A percentile compares a stretch with the other conserved stretches of the same genome.
phyloP scores from a whole-genome alignment of 2,329 filamentous ascomycete species.

The Grosmannia penicillata region DNA sequence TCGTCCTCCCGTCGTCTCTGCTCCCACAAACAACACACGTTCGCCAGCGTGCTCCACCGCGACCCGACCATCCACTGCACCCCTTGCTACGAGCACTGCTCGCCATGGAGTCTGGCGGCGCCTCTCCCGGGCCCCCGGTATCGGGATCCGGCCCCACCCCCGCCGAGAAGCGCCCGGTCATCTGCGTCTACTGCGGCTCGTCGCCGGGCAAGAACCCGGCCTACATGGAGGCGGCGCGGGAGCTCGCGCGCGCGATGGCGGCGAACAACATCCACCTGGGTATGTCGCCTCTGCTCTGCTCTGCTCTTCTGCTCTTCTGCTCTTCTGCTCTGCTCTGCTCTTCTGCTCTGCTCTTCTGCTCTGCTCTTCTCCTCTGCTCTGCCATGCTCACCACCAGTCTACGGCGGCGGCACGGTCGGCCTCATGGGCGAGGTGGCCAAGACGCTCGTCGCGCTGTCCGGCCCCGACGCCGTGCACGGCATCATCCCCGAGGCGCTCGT shows the following conservation, averaged over 20 bases:
- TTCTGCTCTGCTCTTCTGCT: neutral
- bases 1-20: no score
- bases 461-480: slow-evolving; percentile 73
- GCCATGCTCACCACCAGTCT: slow-evolving; percentile 39
- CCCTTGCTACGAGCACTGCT: no score
- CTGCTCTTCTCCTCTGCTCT: neutral
- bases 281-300: slow-evolving; percentile 20
- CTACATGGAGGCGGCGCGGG: slow-evolving; percentile 65
- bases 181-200: slow-evolving; percentile 93
- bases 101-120: slow-evolving; percentile 27
- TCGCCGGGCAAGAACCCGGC: slow-evolving; percentile 55
- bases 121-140: slow-evolving; percentile 20
- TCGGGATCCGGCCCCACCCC: slow-evolving; percentile 16
- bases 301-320: neutral
- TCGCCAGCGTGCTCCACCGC: no score
- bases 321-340: neutral
- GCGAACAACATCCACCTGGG: slow-evolving; percentile 63
- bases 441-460: slow-evolving; percentile 69
- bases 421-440: slow-evolving; percentile 91
- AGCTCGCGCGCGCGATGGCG: slow-evolving; percentile 61
- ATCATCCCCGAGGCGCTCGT: slow-evolving; percentile 84
- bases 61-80: no score
- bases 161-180: slow-evolving; percentile 38
- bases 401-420: slow-evolving; percentile 86
- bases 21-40: no score